Conservation (phyloP, 768 basidiomycete species). For the Holtermannia corniformis region DNA sequence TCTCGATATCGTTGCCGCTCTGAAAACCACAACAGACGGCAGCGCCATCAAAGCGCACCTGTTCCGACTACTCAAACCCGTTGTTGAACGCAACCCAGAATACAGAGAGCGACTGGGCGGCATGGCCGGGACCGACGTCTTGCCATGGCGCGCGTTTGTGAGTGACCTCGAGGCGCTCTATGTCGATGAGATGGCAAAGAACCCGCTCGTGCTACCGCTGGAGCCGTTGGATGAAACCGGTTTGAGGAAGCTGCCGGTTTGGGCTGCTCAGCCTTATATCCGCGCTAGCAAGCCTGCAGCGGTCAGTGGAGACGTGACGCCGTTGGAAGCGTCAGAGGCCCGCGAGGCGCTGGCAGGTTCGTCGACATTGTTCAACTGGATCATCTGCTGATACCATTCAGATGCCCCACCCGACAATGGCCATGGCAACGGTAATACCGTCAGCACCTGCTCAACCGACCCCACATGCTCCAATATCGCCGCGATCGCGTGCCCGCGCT, state of each 20-base stretch:
- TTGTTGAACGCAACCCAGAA: constrained; percentile 47
- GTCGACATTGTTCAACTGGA: background rate
- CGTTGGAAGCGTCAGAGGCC: constrained; percentile 3
- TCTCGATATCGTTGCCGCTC: constrained; percentile 61
- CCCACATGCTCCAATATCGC: constrained; percentile 24
- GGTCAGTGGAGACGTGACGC: constrained; percentile 13
- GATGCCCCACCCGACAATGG: background rate
- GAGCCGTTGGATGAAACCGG: constrained; percentile 50
- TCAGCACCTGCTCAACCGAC: background rate
- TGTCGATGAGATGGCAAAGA: constrained; percentile 6
- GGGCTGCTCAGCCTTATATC: constrained; percentile 65
- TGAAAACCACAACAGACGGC: constrained; percentile 59
- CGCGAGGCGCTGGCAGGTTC: background rate
- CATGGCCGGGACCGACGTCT: constrained; percentile 31
- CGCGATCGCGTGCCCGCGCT: constrained; percentile 28
- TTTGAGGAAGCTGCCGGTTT: constrained; percentile 54
- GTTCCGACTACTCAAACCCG: constrained; percentile 83
- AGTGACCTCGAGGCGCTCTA: constrained; percentile 55
- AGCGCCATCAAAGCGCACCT: constrained; percentile 85
- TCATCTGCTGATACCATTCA: background rate
- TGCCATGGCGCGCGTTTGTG: constrained; percentile 49
- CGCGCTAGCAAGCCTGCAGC: constrained; percentile 41
- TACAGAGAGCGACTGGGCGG: constrained; percentile 14
- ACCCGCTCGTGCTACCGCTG: constrained; percentile 12
- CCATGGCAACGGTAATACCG: constrained; percentile 1